Conservation (phyloP, 1,284 basidiomycete species). For the Chalciporus sp. region DNA sequence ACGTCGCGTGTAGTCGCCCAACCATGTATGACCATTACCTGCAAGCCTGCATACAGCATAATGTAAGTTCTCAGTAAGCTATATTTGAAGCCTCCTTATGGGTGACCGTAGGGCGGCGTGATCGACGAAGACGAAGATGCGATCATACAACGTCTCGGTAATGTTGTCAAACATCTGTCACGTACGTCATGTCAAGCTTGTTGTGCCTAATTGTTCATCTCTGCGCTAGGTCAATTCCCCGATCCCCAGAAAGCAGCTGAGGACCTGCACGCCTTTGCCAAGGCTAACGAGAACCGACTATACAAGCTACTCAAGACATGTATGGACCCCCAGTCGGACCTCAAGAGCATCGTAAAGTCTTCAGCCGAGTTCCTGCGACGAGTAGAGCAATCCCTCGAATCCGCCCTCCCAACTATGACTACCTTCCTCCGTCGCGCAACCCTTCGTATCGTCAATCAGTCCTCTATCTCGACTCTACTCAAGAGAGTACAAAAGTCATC, state of each 20-base stretch:
- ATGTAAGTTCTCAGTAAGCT: constrained; percentile 53
- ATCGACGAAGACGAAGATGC: constrained; percentile 78
- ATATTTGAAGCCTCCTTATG: constrained; percentile 12
- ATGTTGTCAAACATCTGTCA: constrained; percentile 60
- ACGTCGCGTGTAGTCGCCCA: constrained; percentile 51
- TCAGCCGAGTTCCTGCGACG: constrained; percentile 79
- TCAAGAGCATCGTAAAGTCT: constrained; percentile 81
- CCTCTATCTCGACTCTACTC: constrained; percentile 80
- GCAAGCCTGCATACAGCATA: constrained; percentile 73
- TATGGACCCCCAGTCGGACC: constrained; percentile 81
- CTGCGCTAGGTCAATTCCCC: constrained; percentile 51
- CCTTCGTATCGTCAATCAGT: constrained; percentile 81
- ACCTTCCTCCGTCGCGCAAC: constrained; percentile 73
- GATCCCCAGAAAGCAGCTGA: constrained; percentile 77
- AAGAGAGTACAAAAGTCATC: constrained; percentile 61
- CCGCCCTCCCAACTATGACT: constrained; percentile 69
- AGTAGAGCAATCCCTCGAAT: constrained; percentile 68
- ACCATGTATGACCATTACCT: constrained; percentile 67
- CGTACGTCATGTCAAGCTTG: constrained; percentile 39
- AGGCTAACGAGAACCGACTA: constrained; percentile 82
- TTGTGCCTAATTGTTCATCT: background rate
- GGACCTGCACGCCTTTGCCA: constrained; percentile 85
- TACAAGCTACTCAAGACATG: constrained; percentile 85
- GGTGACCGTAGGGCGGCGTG: constrained; percentile 70
- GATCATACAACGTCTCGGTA: constrained; percentile 57